Base-by-base conservation (phyloP, 148 eudicot genomes). In the Drosera capensis region DNA sequence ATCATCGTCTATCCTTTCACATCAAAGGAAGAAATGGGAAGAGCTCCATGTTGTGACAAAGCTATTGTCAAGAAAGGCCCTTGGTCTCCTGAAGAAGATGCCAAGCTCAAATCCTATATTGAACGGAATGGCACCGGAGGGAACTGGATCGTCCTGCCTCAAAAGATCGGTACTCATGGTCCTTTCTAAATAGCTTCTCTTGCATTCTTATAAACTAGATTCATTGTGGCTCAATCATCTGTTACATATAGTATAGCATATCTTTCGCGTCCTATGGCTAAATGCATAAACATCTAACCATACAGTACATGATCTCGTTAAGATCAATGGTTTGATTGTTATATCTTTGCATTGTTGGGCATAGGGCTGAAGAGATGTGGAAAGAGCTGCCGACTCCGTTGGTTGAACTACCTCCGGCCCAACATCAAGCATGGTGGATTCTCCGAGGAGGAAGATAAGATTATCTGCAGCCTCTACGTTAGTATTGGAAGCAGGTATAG, bases 11-110 rank as follows among this genome's bases (percentile, higher is more conserved):
- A n/a, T n/a, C n/a, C n/a, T n/a, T n/a, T n/a, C n/a, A 44, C 2
- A 2, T 11, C 5, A 3, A 12, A 8, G 23, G 1, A 17, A 60
- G 48, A 21, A 20, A 77, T 83, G 94, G 94, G 94, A 22, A 65
- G 70, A 65, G 59, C 70, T 31, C 70, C 70, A 45, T 65, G 70
- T 26, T 59, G 70, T 59, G 60, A 65, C 31, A 54, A 54, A 54
- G 70, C 59, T 23, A 59, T 48, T 35, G 70, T 65, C 8, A 65
- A 59, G 60, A 65, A 49, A 65, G 70, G 70, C 11, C 64, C 70
- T 0, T 65, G 70, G 70, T 58, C 64, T 13, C 64, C 70, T 7
- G 70, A 65, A 54, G 70, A 65, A 14, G 70, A 65, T 30, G 44
- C 60, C 5, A 59, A 48, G 48, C 70, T 65, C 37, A 65, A 59